A percentile compares a stretch with the other conserved stretches of the same genome.
phyloP scores from a whole-genome alignment of 2,329 filamentous ascomycete species.

The Phialemoniopsis sp. region DNA sequence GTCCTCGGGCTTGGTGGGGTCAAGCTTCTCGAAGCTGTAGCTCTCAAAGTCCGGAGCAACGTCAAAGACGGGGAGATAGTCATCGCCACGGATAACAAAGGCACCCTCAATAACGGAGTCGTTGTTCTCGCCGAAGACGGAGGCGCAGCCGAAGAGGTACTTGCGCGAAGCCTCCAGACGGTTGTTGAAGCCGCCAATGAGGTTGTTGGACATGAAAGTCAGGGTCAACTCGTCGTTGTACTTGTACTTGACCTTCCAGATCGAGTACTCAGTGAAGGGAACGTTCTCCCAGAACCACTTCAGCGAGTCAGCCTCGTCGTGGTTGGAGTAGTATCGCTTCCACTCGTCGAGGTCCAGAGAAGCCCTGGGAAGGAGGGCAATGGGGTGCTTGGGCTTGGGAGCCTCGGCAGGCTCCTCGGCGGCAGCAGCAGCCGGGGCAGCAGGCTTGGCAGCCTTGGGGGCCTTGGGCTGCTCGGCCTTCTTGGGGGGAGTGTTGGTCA shows the following conservation, averaged over 20 bases:
- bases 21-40: slow-evolving; percentile 95
- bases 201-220: slow-evolving; percentile 98
- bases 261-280: slow-evolving; percentile 90
- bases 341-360: slow-evolving; percentile 88
- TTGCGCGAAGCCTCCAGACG: slow-evolving; percentile 97
- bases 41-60: slow-evolving; percentile 97
- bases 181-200: slow-evolving; percentile 96
- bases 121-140: slow-evolving; percentile 86
- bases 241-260: slow-evolving; percentile 96
- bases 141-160: slow-evolving; percentile 89
- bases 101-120: slow-evolving; percentile 89
- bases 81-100: slow-evolving; percentile 91
- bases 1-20: slow-evolving; percentile 81
- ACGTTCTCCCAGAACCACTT: slow-evolving; percentile 99
- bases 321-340: slow-evolving; percentile 99
- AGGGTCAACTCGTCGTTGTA: slow-evolving; percentile 98
- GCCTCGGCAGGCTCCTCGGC: slow-evolving; percentile 49
- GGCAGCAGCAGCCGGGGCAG: slow-evolving; percentile 34
- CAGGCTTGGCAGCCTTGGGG: slow-evolving; percentile 31
- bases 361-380: slow-evolving; percentile 77
- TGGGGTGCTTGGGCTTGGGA: slow-evolving; percentile 95
- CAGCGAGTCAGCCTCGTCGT: slow-evolving; percentile 77
- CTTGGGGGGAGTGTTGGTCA: slow-evolving; percentile 66
- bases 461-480: slow-evolving; percentile 71
- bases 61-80: slow-evolving; percentile 81